phyloP scores from a whole-genome alignment of 768 basidiomycete species.

The Tylopilus sp. region DNA sequence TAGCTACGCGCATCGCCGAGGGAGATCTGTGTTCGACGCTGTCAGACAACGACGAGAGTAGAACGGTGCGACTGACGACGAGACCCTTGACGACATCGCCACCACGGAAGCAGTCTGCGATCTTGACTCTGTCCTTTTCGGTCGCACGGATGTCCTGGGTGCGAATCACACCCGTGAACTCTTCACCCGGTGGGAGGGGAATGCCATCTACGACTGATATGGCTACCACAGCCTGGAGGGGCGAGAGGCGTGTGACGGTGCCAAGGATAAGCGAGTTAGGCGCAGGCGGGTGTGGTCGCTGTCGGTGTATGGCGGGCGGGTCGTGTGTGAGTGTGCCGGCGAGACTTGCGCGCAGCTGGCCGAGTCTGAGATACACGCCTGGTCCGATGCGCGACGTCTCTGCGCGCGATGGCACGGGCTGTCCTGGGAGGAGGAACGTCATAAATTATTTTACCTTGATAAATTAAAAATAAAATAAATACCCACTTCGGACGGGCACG shows the following conservation, averaged over 20 bases:
- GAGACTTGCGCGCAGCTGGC: constrained; percentile 64
- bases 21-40: constrained; percentile 60
- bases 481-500: constrained; percentile 14
- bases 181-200: constrained; percentile 78
- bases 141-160: constrained; percentile 86
- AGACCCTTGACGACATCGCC: constrained; percentile 87
- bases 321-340: constrained; percentile 52
- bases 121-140: constrained; percentile 86
- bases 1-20: constrained; percentile 90
- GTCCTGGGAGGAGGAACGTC: constrained; percentile 65
- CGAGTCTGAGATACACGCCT: constrained; percentile 65
- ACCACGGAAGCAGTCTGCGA: constrained; percentile 87
- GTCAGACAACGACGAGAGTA: constrained; percentile 3
- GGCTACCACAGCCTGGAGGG: constrained; percentile 76
- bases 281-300: constrained; percentile 70
- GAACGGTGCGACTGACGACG: constrained; percentile 55
- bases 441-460: constrained; percentile 19
- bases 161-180: constrained; percentile 86
- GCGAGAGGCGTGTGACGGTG: constrained; percentile 77
- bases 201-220: constrained; percentile 87
- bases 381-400: constrained; percentile 43
- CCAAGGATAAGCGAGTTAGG: constrained; percentile 80
- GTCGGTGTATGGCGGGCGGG: constrained; percentile 52
- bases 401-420: constrained; percentile 59
- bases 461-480: constrained; percentile 3